phyloP scores from a whole-genome alignment of 805 yeast genomes.

The Saturnispora sanitii region DNA sequence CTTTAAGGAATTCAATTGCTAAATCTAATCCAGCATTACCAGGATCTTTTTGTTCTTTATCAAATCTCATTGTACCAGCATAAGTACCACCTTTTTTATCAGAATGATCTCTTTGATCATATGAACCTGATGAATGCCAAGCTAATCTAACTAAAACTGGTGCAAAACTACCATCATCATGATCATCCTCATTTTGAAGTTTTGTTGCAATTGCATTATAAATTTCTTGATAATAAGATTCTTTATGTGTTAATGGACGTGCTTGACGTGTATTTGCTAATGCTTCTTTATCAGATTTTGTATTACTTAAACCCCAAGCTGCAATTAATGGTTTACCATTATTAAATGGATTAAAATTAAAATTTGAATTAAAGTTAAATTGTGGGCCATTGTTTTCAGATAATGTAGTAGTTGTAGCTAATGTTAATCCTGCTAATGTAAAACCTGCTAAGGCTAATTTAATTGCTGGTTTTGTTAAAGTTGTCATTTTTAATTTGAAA shows the following conservation, averaged over 20 bases:
- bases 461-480: conserved; percentile 9
- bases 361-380: not conserved
- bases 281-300: conserved; percentile 24
- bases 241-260: conserved; percentile 23
- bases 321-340: not conserved
- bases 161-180: conserved; percentile 53
- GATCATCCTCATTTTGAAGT: conserved; percentile 44
- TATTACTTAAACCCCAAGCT: conserved; percentile 22
- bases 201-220: conserved; percentile 66
- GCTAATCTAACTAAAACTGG: conserved; percentile 39
- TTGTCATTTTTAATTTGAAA: too few relatives aligned
- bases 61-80: conserved; percentile 46
- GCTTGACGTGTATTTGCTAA: conserved; percentile 27
- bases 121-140: conserved; percentile 44
- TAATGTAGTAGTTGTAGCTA: not conserved
- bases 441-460: conserved; percentile 3
- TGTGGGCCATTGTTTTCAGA: not conserved
- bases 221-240: conserved; percentile 50
- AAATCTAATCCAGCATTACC: conserved; percentile 42
- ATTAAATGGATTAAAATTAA: not conserved
- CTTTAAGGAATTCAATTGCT: conserved; percentile 48
- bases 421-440: not conserved
- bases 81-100: conserved; percentile 37
- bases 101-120: conserved; percentile 32
- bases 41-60: conserved; percentile 40